Conservation (phyloP, 768 basidiomycete species). For the Suillus alpinus region DNA sequence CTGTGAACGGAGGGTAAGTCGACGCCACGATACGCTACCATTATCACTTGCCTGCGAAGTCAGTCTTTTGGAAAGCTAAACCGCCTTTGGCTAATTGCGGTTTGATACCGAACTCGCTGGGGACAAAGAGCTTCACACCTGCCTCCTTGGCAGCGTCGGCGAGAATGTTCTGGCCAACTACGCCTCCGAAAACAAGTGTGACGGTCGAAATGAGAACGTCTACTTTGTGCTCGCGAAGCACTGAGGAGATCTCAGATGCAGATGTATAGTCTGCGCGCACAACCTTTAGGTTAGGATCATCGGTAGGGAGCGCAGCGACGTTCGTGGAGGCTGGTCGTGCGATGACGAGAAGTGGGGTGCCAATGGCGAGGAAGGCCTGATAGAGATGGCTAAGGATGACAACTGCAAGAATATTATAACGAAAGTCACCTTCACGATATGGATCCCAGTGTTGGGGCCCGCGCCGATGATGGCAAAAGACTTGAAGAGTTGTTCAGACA, state of each 20-base stretch:
- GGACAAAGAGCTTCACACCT: conserved; percentile 28
- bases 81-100: conserved; percentile 8
- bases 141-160: conserved; percentile 28
- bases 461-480: conserved; percentile 10
- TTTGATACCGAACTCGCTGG: conserved; percentile 28
- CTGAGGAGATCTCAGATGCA: conserved; percentile 6
- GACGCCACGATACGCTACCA: neutral
- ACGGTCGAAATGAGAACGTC: conserved; percentile 30
- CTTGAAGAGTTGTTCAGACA: conserved; percentile 8
- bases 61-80: conserved; percentile 14
- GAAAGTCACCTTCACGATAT: conserved; percentile 7
- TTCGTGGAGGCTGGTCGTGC: conserved; percentile 11
- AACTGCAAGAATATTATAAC: neutral
- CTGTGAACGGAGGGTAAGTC: neutral
- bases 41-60: conserved; percentile 13
- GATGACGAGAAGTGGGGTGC: conserved; percentile 7
- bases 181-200: conserved; percentile 10
- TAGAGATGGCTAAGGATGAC: neutral
- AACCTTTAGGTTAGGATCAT: conserved; percentile 7
- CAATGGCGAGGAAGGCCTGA: conserved; percentile 10
- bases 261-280: conserved; percentile 5
- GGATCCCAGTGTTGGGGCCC: conserved; percentile 5
- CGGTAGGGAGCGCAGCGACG: conserved; percentile 5
- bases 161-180: conserved; percentile 20
- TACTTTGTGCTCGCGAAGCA: conserved; percentile 17